Evolutionary conservation across 202 grass and related monocot genomes (phyloP).

Genomic region (Zoysia matrella): DNA sequence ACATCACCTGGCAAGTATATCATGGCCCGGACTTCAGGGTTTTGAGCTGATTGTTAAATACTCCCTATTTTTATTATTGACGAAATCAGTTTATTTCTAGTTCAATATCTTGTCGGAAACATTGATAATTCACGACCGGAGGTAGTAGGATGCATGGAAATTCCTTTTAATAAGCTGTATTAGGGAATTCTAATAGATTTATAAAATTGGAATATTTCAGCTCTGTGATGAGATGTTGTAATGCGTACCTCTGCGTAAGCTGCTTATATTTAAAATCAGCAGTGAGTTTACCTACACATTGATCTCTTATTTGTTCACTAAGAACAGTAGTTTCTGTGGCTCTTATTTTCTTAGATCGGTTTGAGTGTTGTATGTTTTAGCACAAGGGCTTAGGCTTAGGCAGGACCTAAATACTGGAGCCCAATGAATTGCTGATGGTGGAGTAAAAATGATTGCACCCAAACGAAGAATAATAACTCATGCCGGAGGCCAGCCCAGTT

Average conservation of each 20-base stretch:
- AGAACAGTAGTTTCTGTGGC: neutral
- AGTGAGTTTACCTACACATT: neutral
- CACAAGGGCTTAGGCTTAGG: neutral
- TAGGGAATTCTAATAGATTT: conserved; percentile 43
- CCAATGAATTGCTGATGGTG: no score
- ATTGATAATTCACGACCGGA: no score
- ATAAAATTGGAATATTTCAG: conserved; percentile 41
- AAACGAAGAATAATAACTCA: no score
- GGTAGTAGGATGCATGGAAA: conserved; percentile 16
- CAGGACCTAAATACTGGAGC: no score
- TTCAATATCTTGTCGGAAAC: no score
- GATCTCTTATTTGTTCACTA: neutral
- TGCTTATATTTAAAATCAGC: neutral
- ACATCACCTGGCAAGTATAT: conserved; percentile 49
- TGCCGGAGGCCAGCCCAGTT: no score
- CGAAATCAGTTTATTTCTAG: no score
- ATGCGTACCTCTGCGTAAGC: neutral
- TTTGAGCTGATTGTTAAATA: conserved; percentile 52
- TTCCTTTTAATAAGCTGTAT: conserved; percentile 55
- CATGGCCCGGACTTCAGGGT: conserved; percentile 41
- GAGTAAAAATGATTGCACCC: no score
- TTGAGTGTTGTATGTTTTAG: neutral
- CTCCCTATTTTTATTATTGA: no score
- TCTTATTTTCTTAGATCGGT: neutral
- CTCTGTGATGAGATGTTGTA: neutral